These are phyloP conservation scores for Alternaria dauci DNA, from an alignment of 2,329 filamentous ascomycete genomes.

Conservation along the genomic window DNA sequence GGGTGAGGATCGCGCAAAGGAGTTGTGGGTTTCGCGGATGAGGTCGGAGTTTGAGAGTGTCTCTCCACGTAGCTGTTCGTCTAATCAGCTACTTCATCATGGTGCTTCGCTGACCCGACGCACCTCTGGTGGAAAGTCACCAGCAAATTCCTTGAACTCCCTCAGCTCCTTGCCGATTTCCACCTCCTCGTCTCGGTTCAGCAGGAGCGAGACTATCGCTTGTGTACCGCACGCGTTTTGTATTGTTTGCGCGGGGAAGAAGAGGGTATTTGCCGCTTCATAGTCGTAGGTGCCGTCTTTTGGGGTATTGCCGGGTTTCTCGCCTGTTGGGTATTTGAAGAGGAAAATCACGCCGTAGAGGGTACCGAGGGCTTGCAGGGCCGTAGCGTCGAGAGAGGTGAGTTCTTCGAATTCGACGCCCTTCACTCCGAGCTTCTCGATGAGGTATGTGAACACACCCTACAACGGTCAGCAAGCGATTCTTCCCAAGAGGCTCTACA, in stretches of 20 bases:
- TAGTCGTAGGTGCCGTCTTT: conserved; percentile 84
- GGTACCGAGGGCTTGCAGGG: conserved; percentile 67
- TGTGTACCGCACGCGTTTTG: conserved; percentile 99
- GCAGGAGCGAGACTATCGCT: conserved; percentile 86
- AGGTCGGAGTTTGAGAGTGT: conserved; percentile 71
- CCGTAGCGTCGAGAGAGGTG: conserved; percentile 82
- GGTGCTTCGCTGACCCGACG: conserved; percentile 20
- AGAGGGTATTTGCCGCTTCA: conserved; percentile 76
- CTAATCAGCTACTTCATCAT: conserved; percentile 11
- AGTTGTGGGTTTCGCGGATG: conserved; percentile 78
- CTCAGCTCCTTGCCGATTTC: conserved; percentile 75
- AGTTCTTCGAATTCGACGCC: conserved; percentile 98
- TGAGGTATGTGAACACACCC: conserved; percentile 97
- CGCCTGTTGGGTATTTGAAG: conserved; percentile 90
- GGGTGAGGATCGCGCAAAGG: conserved; percentile 85
- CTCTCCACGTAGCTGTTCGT: conserved; percentile 69
- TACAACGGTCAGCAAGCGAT: conserved; percentile 41
- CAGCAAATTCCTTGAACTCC: conserved; percentile 88
- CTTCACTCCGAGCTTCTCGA: conserved; percentile 90
- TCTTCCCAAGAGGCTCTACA: conserved; percentile 20
- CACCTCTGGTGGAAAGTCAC: conserved; percentile 73
- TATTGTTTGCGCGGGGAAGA: conserved; percentile 97
- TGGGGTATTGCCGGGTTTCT: conserved; percentile 70
- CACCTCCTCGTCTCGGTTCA: conserved; percentile 79
- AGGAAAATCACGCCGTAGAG: conserved; percentile 97